Evolutionary conservation across 768 basidiomycete species (phyloP), one percentile per base, ranked within the genome.

Genomic region (Pleurotus citrinopileatus): DNA sequence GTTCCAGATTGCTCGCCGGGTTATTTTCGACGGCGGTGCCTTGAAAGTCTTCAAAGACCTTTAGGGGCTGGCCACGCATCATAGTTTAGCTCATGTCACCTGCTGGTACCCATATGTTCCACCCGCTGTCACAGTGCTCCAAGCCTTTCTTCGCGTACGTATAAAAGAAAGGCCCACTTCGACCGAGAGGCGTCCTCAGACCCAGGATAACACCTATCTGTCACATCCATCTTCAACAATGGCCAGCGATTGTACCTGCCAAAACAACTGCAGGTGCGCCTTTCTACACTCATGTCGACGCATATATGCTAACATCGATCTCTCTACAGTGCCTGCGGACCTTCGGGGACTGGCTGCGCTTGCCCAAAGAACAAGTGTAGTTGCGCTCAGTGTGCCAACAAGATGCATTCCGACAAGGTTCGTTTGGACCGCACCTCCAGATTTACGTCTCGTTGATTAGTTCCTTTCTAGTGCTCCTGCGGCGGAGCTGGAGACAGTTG

Each of bases 301-400:
- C n/a, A 8, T 9, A 44, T 22, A 7, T 8, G 38, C 26, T 34
- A 17, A 29, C 15, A 38, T 36, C 27, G n/a, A 9, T 20, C 7
- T 8, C 25, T 22, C 19, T 46, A 1, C 52, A 74, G 73, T 27
- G 56, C 66, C 44, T 74, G 73, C 57, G 73, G 72, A 9, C 66
- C 70, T n/a, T 47, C 61, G 22, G 70, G 71, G 55, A 69, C 67
- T 13, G 72, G 71, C 17, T 73, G 73, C 48, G 54, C 68, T 1
- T 75, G 73, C 61, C 52, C 63, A 1, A 66, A 70, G 63, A 67
- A 61, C 25, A 64, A 68, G 48, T 75, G 73, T 57, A 60, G 67
- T 44, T 75, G 73, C 55, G 60, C 61, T 15, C 58, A 70, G 38
- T 75, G 73, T 57, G 45, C 52, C 5, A 75, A 75, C 55, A 75